These are phyloP conservation scores for Phytophthora parvispora DNA, from an alignment of 352 stramenopile genomes.

Conservation along the genomic window DNA sequence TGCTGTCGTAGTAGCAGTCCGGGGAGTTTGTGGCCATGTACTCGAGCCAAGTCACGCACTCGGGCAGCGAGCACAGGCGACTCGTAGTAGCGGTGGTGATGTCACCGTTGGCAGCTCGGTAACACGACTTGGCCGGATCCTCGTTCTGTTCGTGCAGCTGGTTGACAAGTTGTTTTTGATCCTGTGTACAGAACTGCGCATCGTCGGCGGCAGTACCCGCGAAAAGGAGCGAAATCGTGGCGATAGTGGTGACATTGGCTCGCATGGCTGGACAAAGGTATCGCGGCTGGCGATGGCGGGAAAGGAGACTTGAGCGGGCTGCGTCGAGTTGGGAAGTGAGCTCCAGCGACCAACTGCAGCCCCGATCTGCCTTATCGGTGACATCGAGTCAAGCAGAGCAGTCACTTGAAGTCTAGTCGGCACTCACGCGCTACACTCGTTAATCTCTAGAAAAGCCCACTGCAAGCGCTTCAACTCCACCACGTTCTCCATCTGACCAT, in stretches of 20 bases:
- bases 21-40: conserved; percentile 66
- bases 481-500: conserved; percentile 17
- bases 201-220: conserved; percentile 17
- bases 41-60: conserved; percentile 62
- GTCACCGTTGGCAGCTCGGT: conserved; percentile 55
- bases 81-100: conserved; percentile 61
- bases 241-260: conserved; percentile 15
- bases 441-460: conserved; percentile 7
- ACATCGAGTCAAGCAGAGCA: neutral
- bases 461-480: conserved; percentile 7
- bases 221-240: conserved; percentile 28
- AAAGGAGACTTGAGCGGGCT: conserved; percentile 1
- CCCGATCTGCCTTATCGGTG: neutral
- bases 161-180: conserved; percentile 63
- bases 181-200: conserved; percentile 61
- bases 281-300: neutral
- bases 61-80: conserved; percentile 58
- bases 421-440: conserved; percentile 8
- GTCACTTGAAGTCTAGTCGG: neutral
- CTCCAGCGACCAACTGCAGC: neutral
- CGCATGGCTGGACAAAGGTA: conserved; percentile 16
- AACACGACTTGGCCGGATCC: conserved; percentile 69
- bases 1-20: conserved; percentile 73
- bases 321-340: conserved; percentile 26
- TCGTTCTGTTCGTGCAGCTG: conserved; percentile 66